Percentiles rank a stretch among this genome's conserved stretches.
phyloP scores from a whole-genome alignment of 306 rosid genomes.

The Castanea mollissima region DNA sequence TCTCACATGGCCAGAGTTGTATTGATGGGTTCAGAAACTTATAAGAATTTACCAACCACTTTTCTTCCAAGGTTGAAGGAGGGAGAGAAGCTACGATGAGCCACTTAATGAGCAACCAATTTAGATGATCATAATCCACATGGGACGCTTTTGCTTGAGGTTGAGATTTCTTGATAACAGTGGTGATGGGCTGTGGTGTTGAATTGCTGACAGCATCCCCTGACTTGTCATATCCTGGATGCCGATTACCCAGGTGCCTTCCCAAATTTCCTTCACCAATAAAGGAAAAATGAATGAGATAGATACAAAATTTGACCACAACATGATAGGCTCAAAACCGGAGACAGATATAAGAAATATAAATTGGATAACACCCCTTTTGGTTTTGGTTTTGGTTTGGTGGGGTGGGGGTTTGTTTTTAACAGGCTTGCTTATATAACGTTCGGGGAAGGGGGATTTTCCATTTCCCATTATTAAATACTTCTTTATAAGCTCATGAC shows the following conservation, averaged over 20 bases:
- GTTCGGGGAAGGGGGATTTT: no score
- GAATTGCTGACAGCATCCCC: conserved; percentile 55
- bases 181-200: conserved; percentile 34
- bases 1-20: conserved; percentile 82
- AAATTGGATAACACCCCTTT: not conserved
- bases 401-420: not conserved
- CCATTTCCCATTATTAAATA: not conserved
- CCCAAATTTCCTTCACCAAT: conserved; percentile 79
- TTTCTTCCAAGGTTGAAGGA: conserved; percentile 82
- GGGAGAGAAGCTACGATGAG: conserved; percentile 80
- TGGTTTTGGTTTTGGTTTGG: not conserved
- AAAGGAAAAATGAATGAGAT: conserved; percentile 21
- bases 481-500: not conserved
- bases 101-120: conserved; percentile 93
- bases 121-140: conserved; percentile 83
- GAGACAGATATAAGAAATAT: not conserved
- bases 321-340: not conserved
- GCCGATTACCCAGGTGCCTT: conserved; percentile 90
- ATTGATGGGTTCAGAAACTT: conserved; percentile 81
- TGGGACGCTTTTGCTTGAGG: conserved; percentile 61
- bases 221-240: conserved; percentile 87
- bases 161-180: conserved; percentile 60
- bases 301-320: not conserved
- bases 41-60: conserved; percentile 78
- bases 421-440: no score